Evolutionary conservation across 2,329 filamentous ascomycete species (phyloP).

Genomic region (Hypoxylon sp.): DNA sequence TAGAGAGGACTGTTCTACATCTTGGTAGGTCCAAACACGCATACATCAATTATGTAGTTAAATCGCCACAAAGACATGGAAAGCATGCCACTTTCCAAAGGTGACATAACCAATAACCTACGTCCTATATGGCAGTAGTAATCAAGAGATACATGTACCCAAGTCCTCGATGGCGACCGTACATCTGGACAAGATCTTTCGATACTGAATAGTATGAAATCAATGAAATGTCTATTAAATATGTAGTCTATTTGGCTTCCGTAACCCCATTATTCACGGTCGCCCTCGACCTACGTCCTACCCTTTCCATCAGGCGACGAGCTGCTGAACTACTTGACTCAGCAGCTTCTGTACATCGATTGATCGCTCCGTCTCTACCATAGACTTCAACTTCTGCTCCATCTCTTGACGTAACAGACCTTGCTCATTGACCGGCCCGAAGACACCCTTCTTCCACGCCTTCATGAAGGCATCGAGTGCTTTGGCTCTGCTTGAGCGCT

Average conservation of each 20-base stretch:
- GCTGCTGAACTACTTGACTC: slow-evolving; percentile 54
- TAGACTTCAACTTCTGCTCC: slow-evolving; percentile 53
- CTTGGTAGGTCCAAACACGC: background rate
- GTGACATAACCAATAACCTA: background rate
- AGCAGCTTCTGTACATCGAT: slow-evolving; percentile 63
- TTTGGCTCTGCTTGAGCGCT: slow-evolving; percentile 64
- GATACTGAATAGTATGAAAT: background rate
- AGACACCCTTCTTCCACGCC: slow-evolving; percentile 60
- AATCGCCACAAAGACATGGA: background rate
- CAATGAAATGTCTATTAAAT: slow-evolving; percentile 16
- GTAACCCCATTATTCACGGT: slow-evolving; percentile 5
- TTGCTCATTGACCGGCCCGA: slow-evolving; percentile 54
- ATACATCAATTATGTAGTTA: background rate
- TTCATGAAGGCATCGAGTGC: slow-evolving; percentile 61
- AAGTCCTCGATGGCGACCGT: too few relatives aligned
- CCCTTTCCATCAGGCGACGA: slow-evolving; percentile 16
- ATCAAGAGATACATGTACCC: too few relatives aligned
- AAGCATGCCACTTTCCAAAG: background rate
- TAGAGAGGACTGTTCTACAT: background rate
- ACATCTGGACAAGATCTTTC: background rate
- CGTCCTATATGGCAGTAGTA: background rate
- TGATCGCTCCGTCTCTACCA: slow-evolving; percentile 61
- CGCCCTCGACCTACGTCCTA: background rate
- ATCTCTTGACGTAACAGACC: slow-evolving; percentile 50
- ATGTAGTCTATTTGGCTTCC: background rate